Evolutionary conservation across 805 yeast species (phyloP).

Genomic region (Blastobotrys terrestris): DNA sequence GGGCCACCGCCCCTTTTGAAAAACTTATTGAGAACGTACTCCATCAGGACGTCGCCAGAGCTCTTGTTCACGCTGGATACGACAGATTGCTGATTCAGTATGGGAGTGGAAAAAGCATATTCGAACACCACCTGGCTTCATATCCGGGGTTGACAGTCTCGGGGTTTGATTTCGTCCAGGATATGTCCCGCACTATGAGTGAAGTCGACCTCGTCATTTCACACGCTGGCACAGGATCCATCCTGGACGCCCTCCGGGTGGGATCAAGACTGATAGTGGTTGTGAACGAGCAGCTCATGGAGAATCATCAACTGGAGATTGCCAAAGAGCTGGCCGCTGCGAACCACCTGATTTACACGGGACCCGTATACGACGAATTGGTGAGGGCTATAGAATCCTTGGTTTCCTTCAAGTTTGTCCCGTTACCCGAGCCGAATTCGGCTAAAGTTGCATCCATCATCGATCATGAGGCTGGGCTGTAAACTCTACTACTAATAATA

Average conservation of each 20-base stretch:
- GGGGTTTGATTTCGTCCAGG: slow-evolving; percentile 44
- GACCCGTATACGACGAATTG: slow-evolving; percentile 2
- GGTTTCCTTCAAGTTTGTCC: slow-evolving; percentile 1
- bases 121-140: slow-evolving; percentile 17
- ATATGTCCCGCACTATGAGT: slow-evolving; percentile 38
- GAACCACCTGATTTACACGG: slow-evolving; percentile 25
- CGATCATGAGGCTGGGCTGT: slow-evolving; percentile 16
- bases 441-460: slow-evolving; percentile 15
- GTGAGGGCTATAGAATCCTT: not conserved
- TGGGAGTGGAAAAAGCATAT: slow-evolving; percentile 37
- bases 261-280: slow-evolving; percentile 60
- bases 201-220: slow-evolving; percentile 61
- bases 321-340: slow-evolving; percentile 47
- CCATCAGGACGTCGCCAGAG: slow-evolving; percentile 30
- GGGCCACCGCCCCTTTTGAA: slow-evolving; percentile 84
- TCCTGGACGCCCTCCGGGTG: slow-evolving; percentile 64
- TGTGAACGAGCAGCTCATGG: slow-evolving; percentile 67
- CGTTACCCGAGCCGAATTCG: slow-evolving; percentile 15
- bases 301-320: slow-evolving; percentile 78
- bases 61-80: slow-evolving; percentile 36
- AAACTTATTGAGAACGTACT: slow-evolving; percentile 45
- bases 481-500: not conserved
- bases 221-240: slow-evolving; percentile 92
- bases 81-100: slow-evolving; percentile 49
- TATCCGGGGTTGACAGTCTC: slow-evolving; percentile 24